Evolutionary conservation across 2,329 filamentous ascomycete species (phyloP).

Genomic region (Aspergillus sojae): DNA sequence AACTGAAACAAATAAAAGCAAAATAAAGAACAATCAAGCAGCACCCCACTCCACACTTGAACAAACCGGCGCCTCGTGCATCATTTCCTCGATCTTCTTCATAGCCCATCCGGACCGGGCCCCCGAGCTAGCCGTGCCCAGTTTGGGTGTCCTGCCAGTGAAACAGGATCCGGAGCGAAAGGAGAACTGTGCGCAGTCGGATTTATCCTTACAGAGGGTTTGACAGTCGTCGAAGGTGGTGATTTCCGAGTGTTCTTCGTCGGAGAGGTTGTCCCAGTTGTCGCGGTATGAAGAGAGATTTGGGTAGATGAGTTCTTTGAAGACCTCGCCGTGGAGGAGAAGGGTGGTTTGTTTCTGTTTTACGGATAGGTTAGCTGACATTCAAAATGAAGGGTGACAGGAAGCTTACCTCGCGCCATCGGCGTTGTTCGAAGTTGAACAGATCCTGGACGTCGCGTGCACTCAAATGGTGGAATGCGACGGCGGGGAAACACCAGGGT

Average conservation of each 20-base stretch:
- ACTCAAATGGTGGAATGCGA: constrained; percentile 54
- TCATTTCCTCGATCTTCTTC: constrained; percentile 31
- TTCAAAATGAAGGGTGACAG: neutral
- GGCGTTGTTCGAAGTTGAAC: constrained; percentile 50
- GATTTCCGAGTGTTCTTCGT: constrained; percentile 31
- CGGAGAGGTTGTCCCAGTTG: constrained; percentile 41
- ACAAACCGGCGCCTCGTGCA: constrained; percentile 32
- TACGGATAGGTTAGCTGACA: constrained; percentile 6
- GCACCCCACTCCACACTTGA: constrained; percentile 30
- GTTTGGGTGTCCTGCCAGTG: constrained; percentile 32
- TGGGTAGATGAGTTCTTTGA: constrained; percentile 40
- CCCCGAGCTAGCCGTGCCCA: constrained; percentile 29
- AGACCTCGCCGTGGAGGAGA: constrained; percentile 41
- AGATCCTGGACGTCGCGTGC: constrained; percentile 46
- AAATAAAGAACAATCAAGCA: constrained; percentile 8
- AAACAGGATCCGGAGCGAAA: constrained; percentile 34
- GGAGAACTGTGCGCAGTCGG: constrained; percentile 36
- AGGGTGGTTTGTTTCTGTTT: constrained; percentile 13
- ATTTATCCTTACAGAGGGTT: constrained; percentile 27
- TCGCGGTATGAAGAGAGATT: constrained; percentile 31
- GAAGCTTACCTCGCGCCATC: constrained; percentile 64
- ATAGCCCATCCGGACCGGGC: constrained; percentile 37
- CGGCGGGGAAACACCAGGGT: constrained; percentile 55
- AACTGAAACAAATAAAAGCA: constrained; percentile 8
- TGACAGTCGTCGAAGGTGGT: constrained; percentile 36